Base-by-base conservation (phyloP, 768 basidiomycete species). In the Boletus tylopilopsis region DNA sequence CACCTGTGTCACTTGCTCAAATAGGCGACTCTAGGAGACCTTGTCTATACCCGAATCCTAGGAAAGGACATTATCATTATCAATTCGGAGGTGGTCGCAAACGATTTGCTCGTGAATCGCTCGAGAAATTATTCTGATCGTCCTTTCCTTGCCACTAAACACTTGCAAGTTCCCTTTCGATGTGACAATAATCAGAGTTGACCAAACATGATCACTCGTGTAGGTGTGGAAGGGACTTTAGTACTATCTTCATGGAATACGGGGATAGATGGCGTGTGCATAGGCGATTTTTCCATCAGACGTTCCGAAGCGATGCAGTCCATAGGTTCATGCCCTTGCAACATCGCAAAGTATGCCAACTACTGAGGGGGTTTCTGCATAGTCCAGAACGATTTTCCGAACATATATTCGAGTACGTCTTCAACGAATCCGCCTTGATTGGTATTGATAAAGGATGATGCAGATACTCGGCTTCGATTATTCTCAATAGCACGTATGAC, bases 51-150 rank as follows among this genome's bases (percentile, higher is more conserved):
- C 49, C 70, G 68, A 27, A 59, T 73, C 22, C 70, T 76, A 52
- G 79, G 76, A 50, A 67, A 64, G n/a, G 66, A 64, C 19, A 66
- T 74, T 13, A 64, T 82, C 40, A 61, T 81, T 50, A 60, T 82
- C 19, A 81, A 77, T 62, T 71, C 71, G 16, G 66, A 66, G 32
- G 68, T 68, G 45, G 66, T 70, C 10, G 75, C 70, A 2, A 57
- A 66, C 24, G 77, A 78, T 39, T 66, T 82, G 12, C 68, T 82
- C 30, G 77, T 79, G 40, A 61, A 65, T 27, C 73, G 77, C 11
- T 74, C 76, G 9, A 60, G 58, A 12, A 72, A 77, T 38, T 80
- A 80, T 54, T 79, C 78, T 5, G 77, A 77, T 52, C 73, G 81
- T 8, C 80, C 79, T 21, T 51, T 45, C 29, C 38, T 68, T 30